phyloP scores from a whole-genome alignment of 495 filamentous ascomycete genomes.

The Rusavskia elegans region DNA sequence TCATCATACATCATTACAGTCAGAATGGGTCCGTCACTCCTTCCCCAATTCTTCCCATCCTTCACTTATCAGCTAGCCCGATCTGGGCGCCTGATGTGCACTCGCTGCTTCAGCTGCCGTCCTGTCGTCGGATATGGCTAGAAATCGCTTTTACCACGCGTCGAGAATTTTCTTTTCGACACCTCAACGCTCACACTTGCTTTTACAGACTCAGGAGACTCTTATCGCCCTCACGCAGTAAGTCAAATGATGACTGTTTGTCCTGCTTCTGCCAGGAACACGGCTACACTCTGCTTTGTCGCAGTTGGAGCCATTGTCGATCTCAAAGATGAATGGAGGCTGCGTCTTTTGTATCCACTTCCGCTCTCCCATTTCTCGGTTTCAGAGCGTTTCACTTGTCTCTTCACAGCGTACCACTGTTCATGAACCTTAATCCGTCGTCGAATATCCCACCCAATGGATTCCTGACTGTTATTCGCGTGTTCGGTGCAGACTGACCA shows the following conservation, averaged over 20 bases:
- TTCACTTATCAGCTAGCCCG: slow-evolving; percentile 12
- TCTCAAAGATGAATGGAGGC: not conserved
- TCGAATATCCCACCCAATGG: not conserved
- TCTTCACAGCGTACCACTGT: not conserved
- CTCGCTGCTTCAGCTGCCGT: slow-evolving; percentile 6
- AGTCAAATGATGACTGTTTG: slow-evolving; percentile 15
- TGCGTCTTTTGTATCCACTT: not conserved
- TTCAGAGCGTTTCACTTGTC: not conserved
- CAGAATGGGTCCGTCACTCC: slow-evolving; percentile 15
- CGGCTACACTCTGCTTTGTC: no score
- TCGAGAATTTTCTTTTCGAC: not conserved
- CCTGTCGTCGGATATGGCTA: slow-evolving; percentile 2
- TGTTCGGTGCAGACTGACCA: not conserved
- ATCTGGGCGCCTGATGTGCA: slow-evolving; percentile 6
- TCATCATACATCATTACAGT: slow-evolving; percentile 7
- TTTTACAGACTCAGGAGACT: slow-evolving; percentile 28
- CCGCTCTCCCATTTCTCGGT: not conserved
- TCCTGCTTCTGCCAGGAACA: no score
- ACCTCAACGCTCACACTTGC: slow-evolving; percentile 14
- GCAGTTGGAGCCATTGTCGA: no score
- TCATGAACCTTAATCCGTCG: not conserved
- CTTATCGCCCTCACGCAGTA: slow-evolving; percentile 40
- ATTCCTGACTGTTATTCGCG: not conserved
- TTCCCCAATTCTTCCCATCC: slow-evolving; percentile 5
- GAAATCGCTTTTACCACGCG: not conserved